These are phyloP conservation scores for Cucumis melo DNA, from an alignment of 306 rosid species.

Conservation along the genomic window DNA sequence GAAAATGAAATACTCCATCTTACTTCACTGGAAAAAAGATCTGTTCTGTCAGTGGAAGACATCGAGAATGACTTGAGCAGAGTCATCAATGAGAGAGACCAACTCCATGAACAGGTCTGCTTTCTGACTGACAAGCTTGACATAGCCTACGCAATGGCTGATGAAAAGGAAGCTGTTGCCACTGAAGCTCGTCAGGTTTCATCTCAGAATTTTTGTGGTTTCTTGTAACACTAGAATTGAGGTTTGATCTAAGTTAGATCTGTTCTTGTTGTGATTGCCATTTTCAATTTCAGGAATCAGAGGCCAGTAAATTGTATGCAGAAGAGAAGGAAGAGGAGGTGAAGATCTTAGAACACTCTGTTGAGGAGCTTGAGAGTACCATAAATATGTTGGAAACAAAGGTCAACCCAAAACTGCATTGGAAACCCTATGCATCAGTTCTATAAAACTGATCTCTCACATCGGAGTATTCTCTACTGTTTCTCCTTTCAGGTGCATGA, in stretches of 20 bases:
- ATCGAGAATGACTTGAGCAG: slow-evolving; percentile 48
- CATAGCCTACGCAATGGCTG: slow-evolving; percentile 62
- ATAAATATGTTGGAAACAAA: slow-evolving; percentile 83
- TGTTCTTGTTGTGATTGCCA: background rate
- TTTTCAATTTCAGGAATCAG: slow-evolving; percentile 49
- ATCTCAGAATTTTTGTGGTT: slow-evolving; percentile 7
- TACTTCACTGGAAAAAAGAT: slow-evolving; percentile 44
- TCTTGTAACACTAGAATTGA: slow-evolving; percentile 2
- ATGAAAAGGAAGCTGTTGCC: slow-evolving; percentile 86
- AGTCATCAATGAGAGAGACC: slow-evolving; percentile 53
- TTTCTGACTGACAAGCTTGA: slow-evolving; percentile 56
- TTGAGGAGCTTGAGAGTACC: slow-evolving; percentile 92
- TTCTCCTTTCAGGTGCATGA: slow-evolving; percentile 46
- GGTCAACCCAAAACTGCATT: slow-evolving; percentile 29
- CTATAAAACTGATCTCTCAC: background rate
- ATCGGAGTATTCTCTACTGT: background rate
- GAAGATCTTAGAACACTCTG: slow-evolving; percentile 74
- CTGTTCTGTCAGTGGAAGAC: slow-evolving; percentile 40
- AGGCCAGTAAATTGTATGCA: slow-evolving; percentile 66
- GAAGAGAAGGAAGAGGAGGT: slow-evolving; percentile 95
- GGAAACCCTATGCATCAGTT: background rate
- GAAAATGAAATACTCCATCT: slow-evolving; percentile 64
- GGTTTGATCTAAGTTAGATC: background rate
- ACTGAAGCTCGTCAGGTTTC: slow-evolving; percentile 74
- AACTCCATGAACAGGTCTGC: slow-evolving; percentile 50